Conservation (phyloP, 2,329 filamentous ascomycete genomes). For the Fusarium scirpi region DNA sequence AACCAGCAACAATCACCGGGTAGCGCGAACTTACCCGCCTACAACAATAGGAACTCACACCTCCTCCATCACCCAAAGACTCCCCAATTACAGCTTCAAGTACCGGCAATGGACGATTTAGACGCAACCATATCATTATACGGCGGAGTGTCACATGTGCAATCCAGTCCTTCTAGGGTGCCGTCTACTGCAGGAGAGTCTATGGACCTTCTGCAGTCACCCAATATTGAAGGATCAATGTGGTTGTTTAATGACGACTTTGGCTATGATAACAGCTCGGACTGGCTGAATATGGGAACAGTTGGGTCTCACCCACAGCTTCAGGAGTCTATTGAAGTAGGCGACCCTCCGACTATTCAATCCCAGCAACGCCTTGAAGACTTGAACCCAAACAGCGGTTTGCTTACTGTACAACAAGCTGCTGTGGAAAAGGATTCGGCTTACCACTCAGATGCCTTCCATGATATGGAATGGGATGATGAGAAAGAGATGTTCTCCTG, state of each 20-base stretch:
- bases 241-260: conserved; percentile 8
- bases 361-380: conserved; percentile 1
- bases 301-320: conserved; percentile 23
- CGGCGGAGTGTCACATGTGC: conserved; percentile 9
- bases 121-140: conserved; percentile 7
- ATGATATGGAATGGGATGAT: conserved; percentile 5
- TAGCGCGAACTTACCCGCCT: neutral
- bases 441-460: conserved; percentile 7
- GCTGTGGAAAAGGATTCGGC: conserved; percentile 26
- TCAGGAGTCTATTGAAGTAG: conserved; percentile 4
- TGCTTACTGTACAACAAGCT: conserved; percentile 3
- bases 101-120: conserved; percentile 1
- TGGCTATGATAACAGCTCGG: neutral
- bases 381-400: neutral
- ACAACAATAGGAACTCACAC: neutral
- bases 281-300: conserved; percentile 7
- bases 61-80: neutral
- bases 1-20: neutral
- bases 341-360: conserved; percentile 5
- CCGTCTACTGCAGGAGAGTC: conserved; percentile 32
- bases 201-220: conserved; percentile 11
- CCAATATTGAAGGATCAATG: conserved; percentile 7
- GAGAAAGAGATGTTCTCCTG: conserved; percentile 17
- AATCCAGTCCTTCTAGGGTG: conserved; percentile 28
- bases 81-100: neutral